A percentile compares a stretch with the other conserved stretches of the same genome.
Conservation (phyloP, 1,284 basidiomycete species). For the Malassezia slooffiae region DNA sequence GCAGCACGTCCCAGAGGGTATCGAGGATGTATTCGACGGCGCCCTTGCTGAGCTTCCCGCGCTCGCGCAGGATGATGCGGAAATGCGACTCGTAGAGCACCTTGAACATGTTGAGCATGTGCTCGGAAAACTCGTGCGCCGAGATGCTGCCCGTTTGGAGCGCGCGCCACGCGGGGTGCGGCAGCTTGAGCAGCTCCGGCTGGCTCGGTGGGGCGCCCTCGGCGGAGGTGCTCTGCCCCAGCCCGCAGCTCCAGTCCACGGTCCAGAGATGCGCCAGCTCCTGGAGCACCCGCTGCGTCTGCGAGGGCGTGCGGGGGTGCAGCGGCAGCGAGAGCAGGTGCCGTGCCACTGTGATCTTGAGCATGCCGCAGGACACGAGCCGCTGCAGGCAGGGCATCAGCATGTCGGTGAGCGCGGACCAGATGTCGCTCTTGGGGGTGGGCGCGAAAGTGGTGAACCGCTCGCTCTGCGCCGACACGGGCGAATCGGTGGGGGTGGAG, state of each 20-base stretch:
- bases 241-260: slow-evolving; percentile 45
- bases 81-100: slow-evolving; percentile 48
- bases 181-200: slow-evolving; percentile 33
- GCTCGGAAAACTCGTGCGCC: slow-evolving; percentile 45
- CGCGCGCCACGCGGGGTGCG: slow-evolving; percentile 48
- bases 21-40: slow-evolving; percentile 47
- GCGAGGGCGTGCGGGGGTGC: slow-evolving; percentile 45
- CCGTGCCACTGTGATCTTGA: slow-evolving; percentile 48
- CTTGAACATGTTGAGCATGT: slow-evolving; percentile 46
- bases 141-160: slow-evolving; percentile 45
- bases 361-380: slow-evolving; percentile 47
- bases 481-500: too few relatives aligned
- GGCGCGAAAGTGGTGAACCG: too few relatives aligned
- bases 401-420: slow-evolving; percentile 44
- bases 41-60: slow-evolving; percentile 45
- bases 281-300: slow-evolving; percentile 46
- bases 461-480: too few relatives aligned
- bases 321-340: slow-evolving; percentile 46
- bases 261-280: slow-evolving; percentile 45
- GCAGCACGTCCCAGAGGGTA: slow-evolving; percentile 46
- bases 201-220: slow-evolving; percentile 21
- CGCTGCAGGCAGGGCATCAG: slow-evolving; percentile 48
- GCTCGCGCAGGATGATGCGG: slow-evolving; percentile 43
- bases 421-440: slow-evolving; percentile 30
- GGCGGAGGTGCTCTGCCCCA: slow-evolving; percentile 21